Conservation (phyloP, 352 stramenopile genomes). For the Phytophthora citricola region DNA sequence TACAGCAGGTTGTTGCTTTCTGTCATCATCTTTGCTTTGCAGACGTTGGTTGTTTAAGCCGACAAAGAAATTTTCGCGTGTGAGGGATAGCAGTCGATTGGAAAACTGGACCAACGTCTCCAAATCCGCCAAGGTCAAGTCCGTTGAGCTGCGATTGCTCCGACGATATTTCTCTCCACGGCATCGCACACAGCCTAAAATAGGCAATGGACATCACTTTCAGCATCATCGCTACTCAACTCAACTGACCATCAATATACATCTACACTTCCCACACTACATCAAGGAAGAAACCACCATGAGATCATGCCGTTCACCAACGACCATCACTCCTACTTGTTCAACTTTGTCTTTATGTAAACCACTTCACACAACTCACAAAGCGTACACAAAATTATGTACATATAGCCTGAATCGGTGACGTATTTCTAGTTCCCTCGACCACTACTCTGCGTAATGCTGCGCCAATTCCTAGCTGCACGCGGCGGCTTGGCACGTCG, state of each 20-base stretch:
- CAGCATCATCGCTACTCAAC: neutral
- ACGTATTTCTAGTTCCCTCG: slow-evolving; percentile 9
- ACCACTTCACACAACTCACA: slow-evolving; percentile 10
- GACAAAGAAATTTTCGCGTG: neutral
- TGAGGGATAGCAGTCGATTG: slow-evolving; percentile 18
- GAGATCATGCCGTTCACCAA: neutral
- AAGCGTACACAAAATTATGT: neutral
- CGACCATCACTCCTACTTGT: slow-evolving; percentile 4
- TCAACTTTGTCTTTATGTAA: slow-evolving; percentile 17
- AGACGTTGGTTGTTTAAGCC: neutral
- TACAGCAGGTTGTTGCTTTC: slow-evolving; percentile 41
- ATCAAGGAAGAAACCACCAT: slow-evolving; percentile 6
- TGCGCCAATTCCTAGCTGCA: slow-evolving; percentile 15
- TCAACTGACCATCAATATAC: neutral
- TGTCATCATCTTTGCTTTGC: slow-evolving; percentile 26
- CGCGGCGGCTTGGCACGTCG: slow-evolving; percentile 12
- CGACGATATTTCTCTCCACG: slow-evolving; percentile 11
- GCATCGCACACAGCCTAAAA: slow-evolving; percentile 18
- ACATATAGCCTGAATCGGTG: slow-evolving; percentile 16
- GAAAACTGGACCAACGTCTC: slow-evolving; percentile 18
- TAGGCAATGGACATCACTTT: slow-evolving; percentile 4
- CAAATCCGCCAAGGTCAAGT: slow-evolving; percentile 1
- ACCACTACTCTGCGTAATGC: slow-evolving; percentile 28
- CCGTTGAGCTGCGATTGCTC: slow-evolving; percentile 27
- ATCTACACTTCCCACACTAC: neutral